Percentiles rank a stretch among this genome's conserved stretches.
phyloP scores from a whole-genome alignment of 2,329 filamentous ascomycete species.

The Chaetomium sp. region DNA sequence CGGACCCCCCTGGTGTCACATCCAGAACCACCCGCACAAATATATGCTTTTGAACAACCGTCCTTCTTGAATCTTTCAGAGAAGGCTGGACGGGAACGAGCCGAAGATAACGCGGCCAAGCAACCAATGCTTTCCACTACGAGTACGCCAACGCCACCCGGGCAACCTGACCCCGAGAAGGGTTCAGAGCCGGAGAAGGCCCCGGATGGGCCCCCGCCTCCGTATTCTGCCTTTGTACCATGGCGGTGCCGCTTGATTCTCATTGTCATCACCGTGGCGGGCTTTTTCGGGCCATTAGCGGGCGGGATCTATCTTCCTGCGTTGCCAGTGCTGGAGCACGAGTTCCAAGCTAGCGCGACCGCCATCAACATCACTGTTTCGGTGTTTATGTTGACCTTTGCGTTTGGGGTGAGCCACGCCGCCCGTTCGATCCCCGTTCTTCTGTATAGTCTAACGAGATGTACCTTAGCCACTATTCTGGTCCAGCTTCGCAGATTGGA shows the following conservation, averaged over 20 bases:
- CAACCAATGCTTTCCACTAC: neutral
- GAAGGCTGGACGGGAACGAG: neutral
- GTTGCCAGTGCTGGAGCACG: constrained; percentile 21
- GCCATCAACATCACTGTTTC: constrained; percentile 27
- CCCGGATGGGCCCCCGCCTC: neutral
- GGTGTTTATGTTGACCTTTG: constrained; percentile 29
- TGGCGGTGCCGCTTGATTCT: constrained; percentile 24
- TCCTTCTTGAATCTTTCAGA: neutral
- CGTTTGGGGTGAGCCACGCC: constrained; percentile 22
- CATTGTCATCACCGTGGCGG: constrained; percentile 23
- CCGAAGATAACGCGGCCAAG: neutral
- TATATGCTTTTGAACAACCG: neutral
- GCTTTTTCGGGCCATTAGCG: constrained; percentile 26
- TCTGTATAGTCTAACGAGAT: neutral
- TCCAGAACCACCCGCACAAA: neutral
- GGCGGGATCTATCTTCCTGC: constrained; percentile 28
- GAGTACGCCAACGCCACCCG: neutral
- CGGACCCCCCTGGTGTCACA: neutral
- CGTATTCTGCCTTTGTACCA: constrained; percentile 24
- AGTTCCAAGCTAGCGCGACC: constrained; percentile 25
- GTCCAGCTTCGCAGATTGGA: constrained; percentile 27
- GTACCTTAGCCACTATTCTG: constrained; percentile 22
- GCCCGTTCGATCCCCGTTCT: no score
- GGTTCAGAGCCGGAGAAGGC: constrained; percentile 11
- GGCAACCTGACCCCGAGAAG: constrained; percentile 11